Base-by-base conservation (phyloP, 2,329 filamentous ascomycete species). In the Xylariaceae sp. region DNA sequence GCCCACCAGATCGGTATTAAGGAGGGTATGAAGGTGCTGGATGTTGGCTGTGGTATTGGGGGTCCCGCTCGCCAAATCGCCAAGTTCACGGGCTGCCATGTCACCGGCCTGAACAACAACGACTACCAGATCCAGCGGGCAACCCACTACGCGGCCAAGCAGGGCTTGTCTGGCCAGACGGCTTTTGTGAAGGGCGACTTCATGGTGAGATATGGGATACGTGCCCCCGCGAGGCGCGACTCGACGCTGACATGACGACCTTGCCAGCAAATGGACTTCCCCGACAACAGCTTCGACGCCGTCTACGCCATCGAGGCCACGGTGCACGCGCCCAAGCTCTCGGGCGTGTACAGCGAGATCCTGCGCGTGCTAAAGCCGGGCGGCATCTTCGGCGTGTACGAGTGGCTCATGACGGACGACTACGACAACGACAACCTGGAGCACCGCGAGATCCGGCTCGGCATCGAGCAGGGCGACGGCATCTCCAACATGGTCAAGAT, bases 261-360 rank as follows among this genome's bases (percentile, higher is more conserved):
- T 15, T 15, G 11, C 17, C 36, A 83, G 80, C 87, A 94, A 79
- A 94, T 96, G 86, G 80, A 80, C 15, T 96, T 96, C 69, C 80
- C 84, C 29, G 84, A 92, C 55, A 86, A 93, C 70, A 77, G 70
- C 14, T 96, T 96, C 61, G 92, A 96, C 51, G 88, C 87, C 37
- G 86, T 95, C 33, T 96, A 96, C 57, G 90, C 89, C 34, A 96
- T 98, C 49, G 92, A 98, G 65, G 92, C 92, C 3, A 98, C 92
- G 3, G 85, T 93, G 32, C 92, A 98, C 59, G 92, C 92, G 0
- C 92, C 90, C 26, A 83, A 79, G 28, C 77, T 96, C 6, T 83
- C 88, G 53, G 89, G 86, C 38, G 88, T 95, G 46, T 98, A 98
- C 69, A 81, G 77, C 57, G 83, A 96, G 62, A 96, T 96, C 54